phyloP scores from a whole-genome alignment of 257 asterid genomes.

The Penstemon davidsonii region DNA sequence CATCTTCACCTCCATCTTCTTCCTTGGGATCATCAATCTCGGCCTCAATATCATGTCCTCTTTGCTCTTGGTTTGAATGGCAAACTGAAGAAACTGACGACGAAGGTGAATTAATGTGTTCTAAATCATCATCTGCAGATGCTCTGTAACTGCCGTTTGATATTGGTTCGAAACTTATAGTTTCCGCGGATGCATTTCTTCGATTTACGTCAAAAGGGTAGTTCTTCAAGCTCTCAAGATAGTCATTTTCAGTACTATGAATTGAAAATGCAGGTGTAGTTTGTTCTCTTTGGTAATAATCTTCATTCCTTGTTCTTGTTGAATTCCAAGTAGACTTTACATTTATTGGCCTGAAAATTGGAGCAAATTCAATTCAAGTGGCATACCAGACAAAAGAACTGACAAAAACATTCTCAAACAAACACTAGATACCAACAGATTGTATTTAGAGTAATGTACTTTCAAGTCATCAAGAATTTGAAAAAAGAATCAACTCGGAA shows the following conservation, averaged over 20 bases:
- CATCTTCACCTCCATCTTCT: neutral
- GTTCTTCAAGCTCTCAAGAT: slow-evolving; percentile 9
- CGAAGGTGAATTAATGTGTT: slow-evolving; percentile 45
- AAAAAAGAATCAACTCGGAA: too few species aligned
- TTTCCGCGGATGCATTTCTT: slow-evolving; percentile 68
- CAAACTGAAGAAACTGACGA: slow-evolving; percentile 59
- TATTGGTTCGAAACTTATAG: slow-evolving; percentile 48
- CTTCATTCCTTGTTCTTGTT: slow-evolving; percentile 35
- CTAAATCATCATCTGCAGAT: slow-evolving; percentile 28
- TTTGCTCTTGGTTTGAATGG: slow-evolving; percentile 23
- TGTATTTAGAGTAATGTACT: too few species aligned
- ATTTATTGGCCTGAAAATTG: slow-evolving; percentile 59
- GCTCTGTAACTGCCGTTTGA: slow-evolving; percentile 46
- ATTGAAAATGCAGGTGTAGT: slow-evolving; percentile 21
- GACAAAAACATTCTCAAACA: too few species aligned
- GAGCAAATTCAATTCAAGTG: neutral
- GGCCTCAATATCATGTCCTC: slow-evolving; percentile 25
- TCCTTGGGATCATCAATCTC: neutral
- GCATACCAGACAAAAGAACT: too few species aligned
- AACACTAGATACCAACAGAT: too few species aligned
- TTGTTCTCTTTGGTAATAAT: slow-evolving; percentile 26
- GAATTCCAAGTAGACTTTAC: slow-evolving; percentile 50
- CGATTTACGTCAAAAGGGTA: slow-evolving; percentile 42
- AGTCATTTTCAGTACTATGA: slow-evolving; percentile 30
- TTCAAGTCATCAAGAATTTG: too few species aligned